phyloP scores from a whole-genome alignment of 176 grass and related monocot genomes.

The Cenchrus americanus region DNA sequence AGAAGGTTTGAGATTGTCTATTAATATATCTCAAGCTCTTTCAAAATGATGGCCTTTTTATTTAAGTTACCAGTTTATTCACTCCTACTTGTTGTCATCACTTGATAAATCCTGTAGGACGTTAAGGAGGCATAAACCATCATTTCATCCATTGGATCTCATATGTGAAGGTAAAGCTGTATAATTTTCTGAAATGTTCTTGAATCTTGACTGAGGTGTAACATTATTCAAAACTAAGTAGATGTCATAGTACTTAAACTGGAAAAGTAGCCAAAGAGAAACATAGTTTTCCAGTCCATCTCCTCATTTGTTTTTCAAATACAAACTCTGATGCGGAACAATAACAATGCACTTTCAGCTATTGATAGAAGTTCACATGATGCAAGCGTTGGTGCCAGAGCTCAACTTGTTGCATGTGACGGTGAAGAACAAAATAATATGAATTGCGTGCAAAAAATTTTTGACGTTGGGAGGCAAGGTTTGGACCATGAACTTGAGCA shows the following conservation, averaged over 20 bases:
- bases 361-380: neutral
- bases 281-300: no score
- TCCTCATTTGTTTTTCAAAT: neutral
- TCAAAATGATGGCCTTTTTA: neutral
- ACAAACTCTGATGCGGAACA: neutral
- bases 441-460: neutral
- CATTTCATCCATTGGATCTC: neutral
- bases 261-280: no score
- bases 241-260: neutral
- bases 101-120: neutral
- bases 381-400: neutral
- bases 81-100: neutral
- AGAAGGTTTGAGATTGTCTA: no score
- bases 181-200: neutral
- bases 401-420: neutral
- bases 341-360: neutral
- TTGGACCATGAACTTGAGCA: neutral
- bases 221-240: neutral
- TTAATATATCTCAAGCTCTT: no score
- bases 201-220: neutral
- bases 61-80: neutral
- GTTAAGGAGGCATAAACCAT: neutral
- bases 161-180: slow-evolving; percentile 6
- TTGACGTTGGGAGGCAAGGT: neutral
- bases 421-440: neutral